A percentile compares a stretch with the other conserved stretches of the same genome.
These are phyloP conservation scores for Nannizzia gypsea DNA, from an alignment of 2,329 filamentous ascomycete species.

Conservation along the genomic window DNA sequence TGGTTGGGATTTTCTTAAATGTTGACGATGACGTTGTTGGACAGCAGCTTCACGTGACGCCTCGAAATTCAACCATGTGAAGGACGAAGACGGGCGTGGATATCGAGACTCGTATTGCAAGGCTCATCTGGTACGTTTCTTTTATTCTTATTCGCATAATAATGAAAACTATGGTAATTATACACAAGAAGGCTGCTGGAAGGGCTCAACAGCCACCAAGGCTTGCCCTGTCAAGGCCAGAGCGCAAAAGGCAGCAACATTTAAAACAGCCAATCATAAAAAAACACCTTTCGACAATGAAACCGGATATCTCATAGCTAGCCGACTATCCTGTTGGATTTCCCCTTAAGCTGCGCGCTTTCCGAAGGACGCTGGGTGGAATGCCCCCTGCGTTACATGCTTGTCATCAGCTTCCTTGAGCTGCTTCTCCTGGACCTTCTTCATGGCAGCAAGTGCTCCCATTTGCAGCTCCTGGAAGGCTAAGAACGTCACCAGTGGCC, in stretches of 20 bases:
- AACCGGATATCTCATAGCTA: background rate
- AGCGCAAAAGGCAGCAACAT: background rate
- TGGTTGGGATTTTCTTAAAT: background rate
- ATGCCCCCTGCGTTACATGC: background rate
- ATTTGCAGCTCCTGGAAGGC: slow-evolving; percentile 30
- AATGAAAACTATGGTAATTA: background rate
- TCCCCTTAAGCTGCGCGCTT: background rate
- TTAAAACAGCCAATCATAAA: background rate
- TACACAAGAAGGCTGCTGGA: background rate
- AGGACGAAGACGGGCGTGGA: too few relatives aligned
- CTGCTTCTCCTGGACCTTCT: slow-evolving; percentile 20
- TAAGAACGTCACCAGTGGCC: slow-evolving; percentile 27
- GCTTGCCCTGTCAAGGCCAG: background rate
- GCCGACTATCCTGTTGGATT: background rate
- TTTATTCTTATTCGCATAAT: background rate
- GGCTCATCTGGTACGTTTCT: too few relatives aligned
- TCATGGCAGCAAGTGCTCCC: slow-evolving; percentile 24
- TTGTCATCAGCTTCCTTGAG: slow-evolving; percentile 9
- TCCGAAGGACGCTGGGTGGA: background rate
- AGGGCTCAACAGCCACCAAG: background rate
- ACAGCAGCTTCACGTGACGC: background rate
- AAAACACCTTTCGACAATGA: background rate
- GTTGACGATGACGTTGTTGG: slow-evolving; percentile 1
- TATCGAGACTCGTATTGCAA: too few relatives aligned
- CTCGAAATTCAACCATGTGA: background rate